phyloP scores from a whole-genome alignment of 2,329 filamentous ascomycete genomes.

The Diplodia corticola region DNA sequence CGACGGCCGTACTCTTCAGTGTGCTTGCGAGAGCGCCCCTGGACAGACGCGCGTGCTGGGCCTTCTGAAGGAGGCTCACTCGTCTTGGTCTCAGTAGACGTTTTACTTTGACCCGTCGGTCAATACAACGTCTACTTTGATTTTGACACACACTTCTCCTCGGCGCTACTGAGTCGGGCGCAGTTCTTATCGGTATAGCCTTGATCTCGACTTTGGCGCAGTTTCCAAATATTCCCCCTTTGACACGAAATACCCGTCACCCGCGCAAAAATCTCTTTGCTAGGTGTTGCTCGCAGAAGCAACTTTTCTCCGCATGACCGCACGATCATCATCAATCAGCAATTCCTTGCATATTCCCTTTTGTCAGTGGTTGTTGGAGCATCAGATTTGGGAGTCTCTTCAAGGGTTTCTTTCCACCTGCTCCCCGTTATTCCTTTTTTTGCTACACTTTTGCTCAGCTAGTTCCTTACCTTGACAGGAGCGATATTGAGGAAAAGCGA shows the following conservation, averaged over 20 bases:
- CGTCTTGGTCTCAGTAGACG: conserved; percentile 8
- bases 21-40: conserved; percentile 48
- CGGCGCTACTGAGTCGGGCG: background rate
- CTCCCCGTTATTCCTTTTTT: background rate
- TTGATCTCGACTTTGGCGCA: background rate
- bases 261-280: conserved; percentile 5
- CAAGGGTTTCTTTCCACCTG: background rate
- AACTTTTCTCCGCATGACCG: conserved; percentile 11
- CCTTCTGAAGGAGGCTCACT: conserved; percentile 13
- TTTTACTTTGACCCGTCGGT: background rate
- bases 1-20: conserved; percentile 63
- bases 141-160: background rate
- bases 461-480: conserved; percentile 4
- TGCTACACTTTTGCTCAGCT: background rate
- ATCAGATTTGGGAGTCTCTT: conserved; percentile 1
- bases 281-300: background rate
- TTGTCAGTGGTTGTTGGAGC: conserved; percentile 18
- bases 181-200: background rate
- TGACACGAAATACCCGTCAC: conserved; percentile 17
- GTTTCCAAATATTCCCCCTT: conserved; percentile 1
- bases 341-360: conserved; percentile 21
- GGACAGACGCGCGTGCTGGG: conserved; percentile 38
- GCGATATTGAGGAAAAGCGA: conserved; percentile 13
- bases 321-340: conserved; percentile 19
- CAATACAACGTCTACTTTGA: background rate